Base-by-base conservation (phyloP, 2,329 filamentous ascomycete species). In the Furcasterigmium sp. region DNA sequence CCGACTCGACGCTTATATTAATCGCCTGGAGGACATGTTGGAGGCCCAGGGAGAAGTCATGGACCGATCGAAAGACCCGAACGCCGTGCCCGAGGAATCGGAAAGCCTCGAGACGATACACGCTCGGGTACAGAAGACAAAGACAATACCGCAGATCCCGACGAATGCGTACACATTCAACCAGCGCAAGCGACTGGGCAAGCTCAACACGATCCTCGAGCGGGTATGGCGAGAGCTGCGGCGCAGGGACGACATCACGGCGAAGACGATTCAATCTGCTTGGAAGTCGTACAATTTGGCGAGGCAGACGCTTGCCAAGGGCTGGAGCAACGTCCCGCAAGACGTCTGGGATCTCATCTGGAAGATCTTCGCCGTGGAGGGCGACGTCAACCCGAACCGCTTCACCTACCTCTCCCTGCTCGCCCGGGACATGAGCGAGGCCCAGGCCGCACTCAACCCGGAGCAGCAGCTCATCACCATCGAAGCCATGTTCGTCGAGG, bases 321-420 rank as follows among this genome's bases (percentile, higher is more conserved):
- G 64, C 9, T 74, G 80, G 63, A 59, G 69, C 28, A 69, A 70
- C 23, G 71, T 90, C n/a, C 76, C 84, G 1, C 55, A 68, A 9
- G 69, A 75, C 14, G 71, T 78, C 5, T 85, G 85, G 78, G 64
- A 76, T n/a, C 58, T 80, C 2, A 60, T 91, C 8, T 91, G 85
- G 85, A 66, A 73, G 23, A 61, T 78, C 2, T 66, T 84, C 35
- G 77, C 80, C 1, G 69, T 71, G 36, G 66, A 75, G 8, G 69
- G 76, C 34, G 57, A 63, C 9, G 48, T 67, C 26, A 74, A 79
- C 56, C 59, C 73, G 36, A 69, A 79, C 49, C 76, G 80, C 23
- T 72, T 85, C 57, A 63, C 72, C 6, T 82, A 84, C 54, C 62
- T 87, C 23, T 76, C 76, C 46, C 64, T 70, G 25, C 68, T 91